These are phyloP conservation scores for Tetrastigma voinierianum DNA, from an alignment of 164 flowering plant genomes.

Conservation along the genomic window DNA sequence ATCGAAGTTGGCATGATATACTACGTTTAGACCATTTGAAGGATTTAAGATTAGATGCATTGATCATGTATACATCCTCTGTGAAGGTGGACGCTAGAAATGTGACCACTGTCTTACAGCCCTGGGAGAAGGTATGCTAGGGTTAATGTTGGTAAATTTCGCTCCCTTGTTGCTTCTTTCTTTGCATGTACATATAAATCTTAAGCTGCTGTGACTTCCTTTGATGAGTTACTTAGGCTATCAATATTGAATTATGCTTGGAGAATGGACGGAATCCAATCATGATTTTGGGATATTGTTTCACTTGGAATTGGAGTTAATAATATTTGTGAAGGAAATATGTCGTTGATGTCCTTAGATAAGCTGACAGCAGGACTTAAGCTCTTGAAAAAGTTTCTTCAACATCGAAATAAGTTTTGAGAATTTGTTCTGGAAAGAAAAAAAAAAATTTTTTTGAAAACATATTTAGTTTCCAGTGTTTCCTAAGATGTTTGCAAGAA, in stretches of 20 bases:
- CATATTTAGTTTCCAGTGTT: too few relatives aligned
- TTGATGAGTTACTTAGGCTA: not conserved
- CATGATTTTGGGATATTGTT: not conserved
- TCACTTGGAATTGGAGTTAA: not conserved
- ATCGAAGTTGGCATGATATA: conserved; percentile 61
- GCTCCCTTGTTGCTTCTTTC: not conserved
- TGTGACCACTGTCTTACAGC: too few relatives aligned
- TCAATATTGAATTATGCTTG: not conserved
- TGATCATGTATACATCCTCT: not conserved
- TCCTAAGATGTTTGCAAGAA: too few relatives aligned
- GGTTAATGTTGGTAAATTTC: too few relatives aligned
- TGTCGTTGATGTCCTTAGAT: too few relatives aligned
- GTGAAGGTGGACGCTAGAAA: too few relatives aligned
- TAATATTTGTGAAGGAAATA: not conserved
- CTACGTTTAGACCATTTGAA: conserved; percentile 28
- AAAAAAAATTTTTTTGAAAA: too few relatives aligned
- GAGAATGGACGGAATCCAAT: not conserved
- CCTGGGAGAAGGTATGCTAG: too few relatives aligned
- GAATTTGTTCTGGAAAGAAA: too few relatives aligned
- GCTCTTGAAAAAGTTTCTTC: too few relatives aligned
- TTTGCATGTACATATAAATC: not conserved
- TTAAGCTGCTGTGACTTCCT: not conserved
- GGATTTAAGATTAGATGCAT: not conserved
- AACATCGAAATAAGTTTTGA: too few relatives aligned
- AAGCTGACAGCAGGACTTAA: too few relatives aligned